A percentile compares a stretch with the other conserved stretches of the same genome.
Conservation (phyloP, 768 basidiomycete genomes). For the Pleurotus sapidus region DNA sequence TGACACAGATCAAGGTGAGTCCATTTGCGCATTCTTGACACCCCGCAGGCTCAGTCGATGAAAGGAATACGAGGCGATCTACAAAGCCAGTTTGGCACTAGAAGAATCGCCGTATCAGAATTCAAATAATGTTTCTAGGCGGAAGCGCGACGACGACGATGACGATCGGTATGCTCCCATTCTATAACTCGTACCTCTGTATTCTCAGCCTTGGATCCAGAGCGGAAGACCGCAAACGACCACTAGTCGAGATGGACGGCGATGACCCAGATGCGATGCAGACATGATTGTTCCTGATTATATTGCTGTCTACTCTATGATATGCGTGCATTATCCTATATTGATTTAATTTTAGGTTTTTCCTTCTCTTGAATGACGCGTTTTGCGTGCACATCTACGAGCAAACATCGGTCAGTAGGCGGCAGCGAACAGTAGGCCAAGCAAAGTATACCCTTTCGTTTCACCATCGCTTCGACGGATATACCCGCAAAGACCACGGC, state of each 20-base stretch:
- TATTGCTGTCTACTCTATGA: slow-evolving; percentile 7
- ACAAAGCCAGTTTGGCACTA: slow-evolving; percentile 73
- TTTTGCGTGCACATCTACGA: slow-evolving; percentile 74
- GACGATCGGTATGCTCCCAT: slow-evolving; percentile 26
- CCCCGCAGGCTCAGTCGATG: not conserved
- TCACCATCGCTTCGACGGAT: slow-evolving; percentile 88
- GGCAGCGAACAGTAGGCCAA: too few species aligned
- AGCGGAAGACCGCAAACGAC: slow-evolving; percentile 44
- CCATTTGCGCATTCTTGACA: not conserved
- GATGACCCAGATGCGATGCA: slow-evolving; percentile 50
- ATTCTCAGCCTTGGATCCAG: not conserved
- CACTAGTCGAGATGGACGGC: slow-evolving; percentile 33
- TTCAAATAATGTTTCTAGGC: slow-evolving; percentile 44
- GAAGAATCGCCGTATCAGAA: slow-evolving; percentile 47
- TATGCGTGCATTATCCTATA: slow-evolving; percentile 36
- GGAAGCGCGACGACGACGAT: slow-evolving; percentile 76
- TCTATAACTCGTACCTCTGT: slow-evolving; percentile 11
- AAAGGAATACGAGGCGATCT: slow-evolving; percentile 93
- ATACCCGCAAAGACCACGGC: slow-evolving; percentile 94
- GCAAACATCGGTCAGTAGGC: too few species aligned
- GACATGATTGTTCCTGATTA: slow-evolving; percentile 28
- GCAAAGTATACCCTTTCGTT: slow-evolving; percentile 65
- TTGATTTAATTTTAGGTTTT: slow-evolving; percentile 75
- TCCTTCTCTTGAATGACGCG: slow-evolving; percentile 80
- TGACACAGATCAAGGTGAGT: slow-evolving; percentile 86